A percentile compares a stretch with the other conserved stretches of the same genome.
phyloP scores from a whole-genome alignment of 768 basidiomycete genomes.

The Suillus cothurnatus region DNA sequence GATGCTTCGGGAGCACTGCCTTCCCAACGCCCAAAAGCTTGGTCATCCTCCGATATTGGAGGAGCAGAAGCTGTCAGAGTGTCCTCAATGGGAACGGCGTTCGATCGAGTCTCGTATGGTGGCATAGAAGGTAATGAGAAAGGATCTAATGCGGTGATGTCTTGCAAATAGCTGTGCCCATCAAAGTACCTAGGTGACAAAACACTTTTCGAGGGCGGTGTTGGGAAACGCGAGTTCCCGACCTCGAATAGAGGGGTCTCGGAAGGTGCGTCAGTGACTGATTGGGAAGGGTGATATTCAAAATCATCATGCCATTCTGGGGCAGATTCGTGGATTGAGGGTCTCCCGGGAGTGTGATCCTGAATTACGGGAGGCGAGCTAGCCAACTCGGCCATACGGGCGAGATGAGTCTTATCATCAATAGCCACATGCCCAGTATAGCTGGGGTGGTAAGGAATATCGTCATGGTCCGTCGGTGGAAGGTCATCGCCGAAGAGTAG shows the following conservation, averaged over 20 bases:
- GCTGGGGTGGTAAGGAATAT: slow-evolving; percentile 31
- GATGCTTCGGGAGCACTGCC: slow-evolving; percentile 9
- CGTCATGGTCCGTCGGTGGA: slow-evolving; percentile 19
- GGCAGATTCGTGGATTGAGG: slow-evolving; percentile 40
- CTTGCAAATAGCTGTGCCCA: slow-evolving; percentile 2
- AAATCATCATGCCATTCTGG: slow-evolving; percentile 58
- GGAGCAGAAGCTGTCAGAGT: slow-evolving; percentile 53
- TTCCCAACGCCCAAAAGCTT: slow-evolving; percentile 26
- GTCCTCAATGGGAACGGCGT: slow-evolving; percentile 35
- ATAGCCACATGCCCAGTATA: slow-evolving; percentile 62
- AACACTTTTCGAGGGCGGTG: neutral
- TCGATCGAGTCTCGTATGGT: slow-evolving; percentile 10
- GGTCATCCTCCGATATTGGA: slow-evolving; percentile 26
- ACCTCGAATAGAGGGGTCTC: slow-evolving; percentile 50
- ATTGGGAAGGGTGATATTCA: slow-evolving; percentile 37
- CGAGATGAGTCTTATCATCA: slow-evolving; percentile 64
- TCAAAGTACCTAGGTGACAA: neutral
- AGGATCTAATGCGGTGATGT: neutral
- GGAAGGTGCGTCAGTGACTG: slow-evolving; percentile 41
- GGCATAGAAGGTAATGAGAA: neutral
- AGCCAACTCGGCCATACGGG: slow-evolving; percentile 50
- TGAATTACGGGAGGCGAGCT: slow-evolving; percentile 48
- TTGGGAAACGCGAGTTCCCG: neutral
- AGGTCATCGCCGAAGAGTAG: slow-evolving; percentile 11
- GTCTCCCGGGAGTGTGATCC: slow-evolving; percentile 20